Evolutionary conservation across 805 yeast species (phyloP).

Genomic region (Ogataea pilisensis): DNA sequence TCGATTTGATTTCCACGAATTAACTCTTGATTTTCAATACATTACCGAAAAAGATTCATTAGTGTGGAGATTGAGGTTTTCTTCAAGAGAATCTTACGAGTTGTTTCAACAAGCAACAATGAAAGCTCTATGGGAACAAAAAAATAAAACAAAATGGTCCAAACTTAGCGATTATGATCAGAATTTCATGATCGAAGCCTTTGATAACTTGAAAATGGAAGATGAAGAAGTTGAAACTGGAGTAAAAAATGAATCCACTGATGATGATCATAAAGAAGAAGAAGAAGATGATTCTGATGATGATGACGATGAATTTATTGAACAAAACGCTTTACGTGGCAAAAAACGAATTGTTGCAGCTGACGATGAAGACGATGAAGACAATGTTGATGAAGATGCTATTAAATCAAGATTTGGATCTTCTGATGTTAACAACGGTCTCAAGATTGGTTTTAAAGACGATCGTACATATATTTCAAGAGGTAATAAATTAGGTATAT

Average conservation of each 20-base stretch:
- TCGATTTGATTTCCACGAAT: conserved; percentile 52
- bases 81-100: conserved; percentile 34
- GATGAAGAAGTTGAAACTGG: conserved; percentile 30
- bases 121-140: conserved; percentile 56
- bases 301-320: conserved; percentile 13
- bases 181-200: conserved; percentile 54
- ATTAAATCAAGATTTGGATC: conserved; percentile 23
- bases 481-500: conserved; percentile 77
- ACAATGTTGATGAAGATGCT: conserved; percentile 34
- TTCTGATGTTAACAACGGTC: conserved; percentile 45
- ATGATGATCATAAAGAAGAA: conserved; percentile 14
- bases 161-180: conserved; percentile 40
- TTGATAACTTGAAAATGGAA: conserved; percentile 32
- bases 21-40: conserved; percentile 65
- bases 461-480: conserved; percentile 77
- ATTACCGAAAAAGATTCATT: conserved; percentile 36
- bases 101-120: conserved; percentile 51
- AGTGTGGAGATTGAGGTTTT: conserved; percentile 65
- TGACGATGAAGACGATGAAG: conserved; percentile 25
- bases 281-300: conserved; percentile 35
- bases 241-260: conserved; percentile 17
- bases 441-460: conserved; percentile 67
- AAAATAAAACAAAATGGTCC: conserved; percentile 48
- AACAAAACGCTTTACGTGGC: background rate
- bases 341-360: background rate